Conservation (phyloP, 2,329 filamentous ascomycete genomes). For the Penicillium sclerotigenum region DNA sequence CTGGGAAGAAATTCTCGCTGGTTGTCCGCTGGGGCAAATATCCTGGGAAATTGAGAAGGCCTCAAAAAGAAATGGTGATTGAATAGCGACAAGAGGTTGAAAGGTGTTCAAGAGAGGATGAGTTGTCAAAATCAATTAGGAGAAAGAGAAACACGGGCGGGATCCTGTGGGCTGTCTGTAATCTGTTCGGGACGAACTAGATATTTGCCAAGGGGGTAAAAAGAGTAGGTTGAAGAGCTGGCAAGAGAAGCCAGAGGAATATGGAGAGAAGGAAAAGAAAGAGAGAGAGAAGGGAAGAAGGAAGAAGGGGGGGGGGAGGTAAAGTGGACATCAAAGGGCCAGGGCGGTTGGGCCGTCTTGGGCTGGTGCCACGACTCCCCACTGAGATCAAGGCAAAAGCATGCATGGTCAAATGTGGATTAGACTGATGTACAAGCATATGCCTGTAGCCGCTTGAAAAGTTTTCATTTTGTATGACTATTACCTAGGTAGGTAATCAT, state of each 20-base stretch:
- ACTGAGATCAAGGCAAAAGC: slow-evolving; percentile 28
- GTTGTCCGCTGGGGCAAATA: slow-evolving; percentile 19
- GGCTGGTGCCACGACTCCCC: slow-evolving; percentile 45
- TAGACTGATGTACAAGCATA: slow-evolving; percentile 20
- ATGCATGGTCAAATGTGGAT: slow-evolving; percentile 33
- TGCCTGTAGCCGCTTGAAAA: slow-evolving; percentile 16
- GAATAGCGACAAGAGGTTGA: slow-evolving; percentile 1
- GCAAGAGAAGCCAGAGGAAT: slow-evolving; percentile 5
- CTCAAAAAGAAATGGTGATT: slow-evolving; percentile 3
- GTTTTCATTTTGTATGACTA: neutral
- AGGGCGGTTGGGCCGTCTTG: slow-evolving; percentile 40
- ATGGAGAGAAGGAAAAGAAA: slow-evolving; percentile 4
- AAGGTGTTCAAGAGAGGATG: neutral
- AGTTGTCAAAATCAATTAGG: slow-evolving; percentile 5
- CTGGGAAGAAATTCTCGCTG: slow-evolving; percentile 16
- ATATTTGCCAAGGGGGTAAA: neutral
- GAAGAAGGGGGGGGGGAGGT: slow-evolving; percentile 32
- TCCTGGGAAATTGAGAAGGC: slow-evolving; percentile 17
- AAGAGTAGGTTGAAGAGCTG: neutral
- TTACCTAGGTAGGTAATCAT: neutral
- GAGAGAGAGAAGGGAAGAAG: slow-evolving; percentile 8
- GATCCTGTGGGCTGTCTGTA: neutral
- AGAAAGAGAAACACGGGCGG: slow-evolving; percentile 4
- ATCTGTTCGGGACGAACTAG: slow-evolving; percentile 2
- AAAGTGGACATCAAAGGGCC: slow-evolving; percentile 26